These are phyloP conservation scores for Plasmodium gonderi DNA, from an alignment of 169 alveolate genomes.

Conservation along the genomic window DNA sequence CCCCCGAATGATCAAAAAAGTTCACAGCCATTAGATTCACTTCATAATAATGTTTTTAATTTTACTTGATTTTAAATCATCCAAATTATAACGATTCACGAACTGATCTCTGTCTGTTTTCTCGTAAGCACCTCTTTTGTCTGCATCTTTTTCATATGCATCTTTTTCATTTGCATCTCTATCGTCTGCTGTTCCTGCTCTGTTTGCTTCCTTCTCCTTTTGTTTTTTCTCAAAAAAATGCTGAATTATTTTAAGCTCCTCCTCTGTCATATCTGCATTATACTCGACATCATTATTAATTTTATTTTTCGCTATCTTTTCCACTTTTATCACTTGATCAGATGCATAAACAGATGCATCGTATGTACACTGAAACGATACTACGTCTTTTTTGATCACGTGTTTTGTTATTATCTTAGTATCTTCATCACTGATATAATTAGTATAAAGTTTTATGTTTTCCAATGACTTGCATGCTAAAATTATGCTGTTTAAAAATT, in stretches of 20 bases:
- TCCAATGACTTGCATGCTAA: slow-evolving; percentile 13
- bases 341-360: neutral
- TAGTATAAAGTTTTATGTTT: slow-evolving; percentile 14
- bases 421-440: slow-evolving; percentile 12
- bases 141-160: too few species aligned
- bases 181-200: neutral
- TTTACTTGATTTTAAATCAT: slow-evolving; percentile 17
- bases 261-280: slow-evolving; percentile 26
- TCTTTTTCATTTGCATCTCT: too few species aligned
- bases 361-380: slow-evolving; percentile 41
- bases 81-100: slow-evolving; percentile 40
- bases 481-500: slow-evolving; percentile 34
- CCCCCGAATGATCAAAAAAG: neutral
- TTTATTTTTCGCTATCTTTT: slow-evolving; percentile 31
- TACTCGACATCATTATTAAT: slow-evolving; percentile 33
- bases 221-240: slow-evolving; percentile 51
- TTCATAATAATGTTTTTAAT: slow-evolving; percentile 18
- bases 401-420: neutral
- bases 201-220: neutral
- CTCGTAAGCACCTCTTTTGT: neutral
- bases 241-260: slow-evolving; percentile 30
- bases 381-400: slow-evolving; percentile 7
- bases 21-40: neutral
- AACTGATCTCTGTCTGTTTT: neutral
- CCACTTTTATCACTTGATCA: neutral